Conservation (phyloP, 164 flowering plant genomes). For the Taxillus chinensis region DNA sequence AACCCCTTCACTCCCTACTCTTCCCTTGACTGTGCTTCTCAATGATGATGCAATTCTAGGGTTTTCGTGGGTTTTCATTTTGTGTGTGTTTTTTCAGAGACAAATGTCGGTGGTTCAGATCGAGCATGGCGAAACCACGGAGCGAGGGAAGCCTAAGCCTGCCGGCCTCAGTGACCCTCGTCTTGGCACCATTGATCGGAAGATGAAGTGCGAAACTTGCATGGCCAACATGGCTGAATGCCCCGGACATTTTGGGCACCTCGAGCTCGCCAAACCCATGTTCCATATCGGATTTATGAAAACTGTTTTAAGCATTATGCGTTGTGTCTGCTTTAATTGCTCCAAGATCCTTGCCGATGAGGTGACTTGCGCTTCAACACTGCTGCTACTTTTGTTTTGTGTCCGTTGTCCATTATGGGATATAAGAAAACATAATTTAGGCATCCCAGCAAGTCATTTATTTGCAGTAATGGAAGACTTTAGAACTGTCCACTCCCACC, state of each 20-base stretch:
- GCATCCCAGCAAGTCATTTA: no score
- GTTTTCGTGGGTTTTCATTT: neutral
- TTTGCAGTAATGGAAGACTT: no score
- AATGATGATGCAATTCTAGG: no score
- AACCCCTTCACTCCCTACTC: neutral
- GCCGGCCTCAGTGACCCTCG: conserved; percentile 82
- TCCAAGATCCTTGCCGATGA: conserved; percentile 87
- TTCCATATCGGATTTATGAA: conserved; percentile 91
- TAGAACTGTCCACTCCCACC: no score
- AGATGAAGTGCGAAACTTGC: conserved; percentile 95
- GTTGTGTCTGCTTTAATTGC: conserved; percentile 96
- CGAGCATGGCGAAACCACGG: conserved; percentile 89
- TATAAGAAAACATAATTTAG: no score
- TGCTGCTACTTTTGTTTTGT: no score
- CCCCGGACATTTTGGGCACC: conserved; percentile 96
- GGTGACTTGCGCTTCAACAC: conserved; percentile 9
- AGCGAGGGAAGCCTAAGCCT: conserved; percentile 89
- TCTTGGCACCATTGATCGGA: conserved; percentile 89
- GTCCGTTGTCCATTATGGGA: no score
- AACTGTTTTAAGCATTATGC: conserved; percentile 77
- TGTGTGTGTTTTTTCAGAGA: conserved; percentile 46
- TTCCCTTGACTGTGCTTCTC: neutral
- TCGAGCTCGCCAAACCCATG: conserved; percentile 98
- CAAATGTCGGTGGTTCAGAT: conserved; percentile 98
- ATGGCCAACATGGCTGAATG: conserved; percentile 98